Base-by-base conservation (phyloP, 331 rosid species). In the Phaseolus coccineus region DNA sequence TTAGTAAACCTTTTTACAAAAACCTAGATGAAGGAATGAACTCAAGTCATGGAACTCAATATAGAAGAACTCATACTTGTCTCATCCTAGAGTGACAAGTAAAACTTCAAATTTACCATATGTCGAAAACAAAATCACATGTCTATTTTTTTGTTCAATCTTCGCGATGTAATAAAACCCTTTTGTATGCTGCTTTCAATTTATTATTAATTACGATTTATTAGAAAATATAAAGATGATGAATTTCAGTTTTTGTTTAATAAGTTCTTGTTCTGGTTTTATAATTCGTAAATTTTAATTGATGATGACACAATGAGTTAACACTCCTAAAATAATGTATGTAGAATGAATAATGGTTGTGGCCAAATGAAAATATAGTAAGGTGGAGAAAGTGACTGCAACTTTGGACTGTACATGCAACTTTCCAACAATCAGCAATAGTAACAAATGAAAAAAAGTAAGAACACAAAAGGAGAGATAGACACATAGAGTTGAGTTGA, bases 321-420 rank as follows among this genome's bases (percentile, higher is more conserved):
- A 22, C 14, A 22, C 10, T 55, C 31, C 30, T 22, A 11, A 24
- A 56, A 63, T 44, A 53, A 73, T 77, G 63, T 76, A 31, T 68
- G 27, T 73, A 28, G 47, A 30, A n/a, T 50, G 63, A 58, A 74
- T 24, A 47, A 74, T 69, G 80, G 61, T 83, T 5, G 86, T 71
- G 86, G 71, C 6, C 82, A 70, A 82, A 19, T 57, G 77, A 58
- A 75, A 69, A 52, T 77, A 70, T 71, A 70, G 71, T 13, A 64
- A 69, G 57, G 76, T 28, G 19, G 48, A 64, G 79, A 79, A 84
- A 84, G 79, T 63, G 84, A 80, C 67, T 30, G 63, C 62, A 74
- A 50, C 84, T 73, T 78, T 78, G 77, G 73, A 73, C 83, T 47
- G 65, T 78, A 13, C 9, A 16, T 72, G 5, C 46, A 61, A 69